phyloP scores from a whole-genome alignment of 768 basidiomycete genomes.

The Pholiota conissans region DNA sequence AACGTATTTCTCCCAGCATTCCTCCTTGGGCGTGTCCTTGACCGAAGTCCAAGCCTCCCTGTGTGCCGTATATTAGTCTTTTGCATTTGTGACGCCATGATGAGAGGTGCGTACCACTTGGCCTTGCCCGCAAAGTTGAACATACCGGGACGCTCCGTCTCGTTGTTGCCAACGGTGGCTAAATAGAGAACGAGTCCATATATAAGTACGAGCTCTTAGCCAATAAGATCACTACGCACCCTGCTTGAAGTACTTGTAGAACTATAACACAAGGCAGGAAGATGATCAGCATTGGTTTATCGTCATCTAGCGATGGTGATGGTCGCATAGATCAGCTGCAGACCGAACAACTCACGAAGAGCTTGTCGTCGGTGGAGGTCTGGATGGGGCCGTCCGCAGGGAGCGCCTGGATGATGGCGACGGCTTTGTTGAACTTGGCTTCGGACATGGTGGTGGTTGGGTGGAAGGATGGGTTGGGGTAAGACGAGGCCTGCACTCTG shows the following conservation, averaged over 20 bases:
- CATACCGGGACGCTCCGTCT: slow-evolving; percentile 64
- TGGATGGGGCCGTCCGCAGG: slow-evolving; percentile 82
- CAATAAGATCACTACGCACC: slow-evolving; percentile 42
- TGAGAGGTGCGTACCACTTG: slow-evolving; percentile 68
- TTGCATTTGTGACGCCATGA: not conserved
- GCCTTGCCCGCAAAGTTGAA: slow-evolving; percentile 86
- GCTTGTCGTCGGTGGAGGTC: slow-evolving; percentile 72
- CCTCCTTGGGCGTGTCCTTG: slow-evolving; percentile 73
- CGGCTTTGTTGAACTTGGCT: slow-evolving; percentile 76
- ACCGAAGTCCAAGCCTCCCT: slow-evolving; percentile 88
- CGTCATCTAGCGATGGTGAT: not conserved
- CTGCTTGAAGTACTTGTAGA: slow-evolving; percentile 95
- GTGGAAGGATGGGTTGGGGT: slow-evolving; percentile 2
- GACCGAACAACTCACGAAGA: slow-evolving; percentile 62
- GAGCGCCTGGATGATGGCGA: slow-evolving; percentile 60
- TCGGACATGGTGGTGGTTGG: slow-evolving; percentile 64
- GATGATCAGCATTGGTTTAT: not conserved
- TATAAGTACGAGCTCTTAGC: not conserved
- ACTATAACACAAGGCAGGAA: slow-evolving; percentile 47
- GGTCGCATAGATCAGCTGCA: not conserved
- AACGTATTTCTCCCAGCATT: slow-evolving; percentile 74
- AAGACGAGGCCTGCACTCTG: not conserved
- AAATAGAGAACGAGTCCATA: not conserved
- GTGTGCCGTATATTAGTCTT: slow-evolving; percentile 4
- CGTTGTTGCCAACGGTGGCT: slow-evolving; percentile 79